These are phyloP conservation scores for Dothideomycetidae sp. DNA, from an alignment of 2,329 filamentous ascomycete species.

Conservation along the genomic window DNA sequence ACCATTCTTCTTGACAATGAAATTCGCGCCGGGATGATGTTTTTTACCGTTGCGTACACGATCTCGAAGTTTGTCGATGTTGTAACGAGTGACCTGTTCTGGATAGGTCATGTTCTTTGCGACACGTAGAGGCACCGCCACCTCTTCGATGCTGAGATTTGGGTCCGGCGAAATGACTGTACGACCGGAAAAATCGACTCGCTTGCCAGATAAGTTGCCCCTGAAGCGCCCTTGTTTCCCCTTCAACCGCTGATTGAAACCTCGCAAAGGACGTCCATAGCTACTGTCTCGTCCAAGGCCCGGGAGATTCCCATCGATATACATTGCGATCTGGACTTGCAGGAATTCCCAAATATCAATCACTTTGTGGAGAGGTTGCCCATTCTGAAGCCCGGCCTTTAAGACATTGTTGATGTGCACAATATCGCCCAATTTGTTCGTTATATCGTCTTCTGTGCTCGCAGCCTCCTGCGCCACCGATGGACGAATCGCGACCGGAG, in stretches of 20 bases:
- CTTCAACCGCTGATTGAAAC: conserved; percentile 89
- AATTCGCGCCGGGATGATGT: conserved; percentile 79
- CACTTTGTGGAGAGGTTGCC: conserved; percentile 71
- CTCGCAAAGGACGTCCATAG: conserved; percentile 76
- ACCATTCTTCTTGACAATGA: conserved; percentile 56
- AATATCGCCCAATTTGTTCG: conserved; percentile 92
- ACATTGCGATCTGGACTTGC: conserved; percentile 89
- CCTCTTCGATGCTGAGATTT: conserved; percentile 83
- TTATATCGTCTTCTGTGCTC: conserved; percentile 92
- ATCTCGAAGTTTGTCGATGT: conserved; percentile 64
- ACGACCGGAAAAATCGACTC: conserved; percentile 93
- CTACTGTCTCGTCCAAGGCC: conserved; percentile 71
- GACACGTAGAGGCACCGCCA: conserved; percentile 81
- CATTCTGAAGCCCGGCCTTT: conserved; percentile 65
- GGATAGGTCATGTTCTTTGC: conserved; percentile 95
- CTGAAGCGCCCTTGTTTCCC: conserved; percentile 96
- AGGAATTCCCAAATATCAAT: conserved; percentile 99
- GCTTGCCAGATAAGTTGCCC: conserved; percentile 92
- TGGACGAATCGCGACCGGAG: conserved; percentile 84
- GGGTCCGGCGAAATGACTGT: conserved; percentile 97
- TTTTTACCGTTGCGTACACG: conserved; percentile 62
- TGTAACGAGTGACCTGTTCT: conserved; percentile 71
- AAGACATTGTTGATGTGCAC: conserved; percentile 84
- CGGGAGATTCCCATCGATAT: conserved; percentile 93
- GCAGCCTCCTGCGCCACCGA: conserved; percentile 87